Base-by-base conservation (phyloP, 768 basidiomycete species). In the Dacryopinax spathularia region DNA sequence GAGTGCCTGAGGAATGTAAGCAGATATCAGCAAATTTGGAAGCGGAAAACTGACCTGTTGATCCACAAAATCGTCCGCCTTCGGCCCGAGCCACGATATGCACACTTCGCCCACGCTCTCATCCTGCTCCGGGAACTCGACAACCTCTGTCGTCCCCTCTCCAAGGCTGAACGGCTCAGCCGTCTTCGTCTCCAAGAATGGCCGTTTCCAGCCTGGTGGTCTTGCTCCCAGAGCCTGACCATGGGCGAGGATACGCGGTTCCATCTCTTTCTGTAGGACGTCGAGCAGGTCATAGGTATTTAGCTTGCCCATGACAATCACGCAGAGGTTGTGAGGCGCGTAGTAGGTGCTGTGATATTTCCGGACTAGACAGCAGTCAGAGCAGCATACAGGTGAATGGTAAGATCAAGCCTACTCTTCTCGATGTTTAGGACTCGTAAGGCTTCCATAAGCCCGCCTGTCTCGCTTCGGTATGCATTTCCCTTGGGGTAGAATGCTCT, bases 81-180 rank as follows among this genome's bases (percentile, higher is more conserved):
- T 71, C n/a, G 91, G 89, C 2, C 94, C 95, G 64, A 87, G 77
- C 74, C 85, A 93, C 34, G 77, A 80, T 59, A 97, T 80, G 20
- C 81, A 75, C 6, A 98, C 70, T 76, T 97, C 93, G 34, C 96
- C 95, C 69, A 91, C 82, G 65, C 88, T 89, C 77, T 98, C 95
- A 69, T 98, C 94, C 73, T 91, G 85, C 76, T 98, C 96, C 12
- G 96, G 95, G 70, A 99, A 99, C 70, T 94, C 90, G 18, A 97
- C 84, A 0, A 79, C 77, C 65, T 88, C 82, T 65, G 80, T 84
- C 41, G 78, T 72, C 2, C 84, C 81, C 44, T 77, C 68, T 34
- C 78, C 70, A 20, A 89, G 81, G 6, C 79, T 78, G 35, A 75
- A 76, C 25, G 84, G 77, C n/a, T 74, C 73, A 5, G 87, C 84